Evolutionary conservation across 768 basidiomycete species (phyloP).

Genomic region (Mycena metata): DNA sequence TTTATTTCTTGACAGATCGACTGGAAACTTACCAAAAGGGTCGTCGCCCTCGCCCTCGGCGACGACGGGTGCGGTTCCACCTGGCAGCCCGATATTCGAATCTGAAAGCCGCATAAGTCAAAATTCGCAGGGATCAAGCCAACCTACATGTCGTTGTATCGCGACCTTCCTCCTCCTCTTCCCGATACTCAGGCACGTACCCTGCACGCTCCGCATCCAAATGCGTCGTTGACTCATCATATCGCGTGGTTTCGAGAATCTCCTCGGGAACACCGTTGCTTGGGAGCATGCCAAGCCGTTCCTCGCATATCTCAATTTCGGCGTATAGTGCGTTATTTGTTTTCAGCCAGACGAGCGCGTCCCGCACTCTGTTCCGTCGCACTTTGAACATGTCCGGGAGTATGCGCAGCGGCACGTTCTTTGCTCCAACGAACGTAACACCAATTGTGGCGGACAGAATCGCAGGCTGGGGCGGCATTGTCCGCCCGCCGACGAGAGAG

Average conservation of each 20-base stretch:
- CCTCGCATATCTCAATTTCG: conserved; percentile 40
- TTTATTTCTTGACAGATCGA: no score
- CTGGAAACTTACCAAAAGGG: no score
- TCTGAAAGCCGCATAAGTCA: no score
- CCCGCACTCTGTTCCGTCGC: conserved; percentile 30
- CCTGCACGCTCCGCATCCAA: no score
- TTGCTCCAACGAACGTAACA: conserved; percentile 47
- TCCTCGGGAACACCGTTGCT: conserved; percentile 50
- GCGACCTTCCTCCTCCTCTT: no score
- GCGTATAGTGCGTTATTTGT: conserved; percentile 46
- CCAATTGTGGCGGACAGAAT: conserved; percentile 46
- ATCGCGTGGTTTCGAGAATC: conserved; percentile 37
- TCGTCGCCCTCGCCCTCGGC: no score
- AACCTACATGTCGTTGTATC: no score
- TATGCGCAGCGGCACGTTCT: conserved; percentile 36
- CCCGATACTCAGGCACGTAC: no score
- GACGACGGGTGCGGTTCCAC: no score
- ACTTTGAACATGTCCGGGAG: conserved; percentile 45
- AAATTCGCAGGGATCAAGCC: no score
- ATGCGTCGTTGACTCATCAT: background rate
- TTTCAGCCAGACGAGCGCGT: conserved; percentile 52
- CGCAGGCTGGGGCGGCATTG: conserved; percentile 42
- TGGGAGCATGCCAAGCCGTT: conserved; percentile 42
- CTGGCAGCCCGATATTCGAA: no score
- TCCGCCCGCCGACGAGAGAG: conserved; percentile 22